Conservation (phyloP, 2,329 filamentous ascomycete genomes). For the Boeremia lycopersici region DNA sequence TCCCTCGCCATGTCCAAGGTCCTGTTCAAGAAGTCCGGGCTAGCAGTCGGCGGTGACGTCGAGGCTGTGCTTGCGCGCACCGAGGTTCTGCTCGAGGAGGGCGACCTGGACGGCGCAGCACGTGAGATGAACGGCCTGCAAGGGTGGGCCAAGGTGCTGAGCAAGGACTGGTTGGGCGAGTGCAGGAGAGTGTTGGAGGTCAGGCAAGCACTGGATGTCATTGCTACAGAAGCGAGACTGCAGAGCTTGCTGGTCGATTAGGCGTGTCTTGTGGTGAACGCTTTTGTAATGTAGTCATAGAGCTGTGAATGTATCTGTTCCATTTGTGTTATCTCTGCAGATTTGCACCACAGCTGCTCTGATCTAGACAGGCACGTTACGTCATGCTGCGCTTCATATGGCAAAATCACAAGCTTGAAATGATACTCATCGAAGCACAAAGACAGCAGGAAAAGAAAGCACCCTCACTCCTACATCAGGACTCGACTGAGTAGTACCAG, state of each 20-base stretch:
- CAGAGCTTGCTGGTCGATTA: conserved; percentile 85
- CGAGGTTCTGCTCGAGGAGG: conserved; percentile 89
- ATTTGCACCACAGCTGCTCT: background rate
- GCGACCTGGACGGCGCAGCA: conserved; percentile 86
- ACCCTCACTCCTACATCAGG: no score
- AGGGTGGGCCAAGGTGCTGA: conserved; percentile 95
- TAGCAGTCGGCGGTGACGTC: conserved; percentile 84
- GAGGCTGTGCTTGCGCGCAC: conserved; percentile 91
- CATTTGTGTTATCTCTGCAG: background rate
- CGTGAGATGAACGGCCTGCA: conserved; percentile 92
- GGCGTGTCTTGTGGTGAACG: background rate
- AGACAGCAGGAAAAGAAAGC: no score
- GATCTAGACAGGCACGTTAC: no score
- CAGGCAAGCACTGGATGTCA: conserved; percentile 93
- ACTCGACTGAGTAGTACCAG: no score
- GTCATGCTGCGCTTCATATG: no score
- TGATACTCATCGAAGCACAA: no score
- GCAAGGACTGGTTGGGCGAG: conserved; percentile 91
- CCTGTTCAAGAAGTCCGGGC: conserved; percentile 84
- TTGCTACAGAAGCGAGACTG: conserved; percentile 86
- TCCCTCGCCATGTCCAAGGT: conserved; percentile 90
- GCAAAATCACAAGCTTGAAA: no score
- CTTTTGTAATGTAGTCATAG: conserved; percentile 18
- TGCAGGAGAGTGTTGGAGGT: conserved; percentile 92
- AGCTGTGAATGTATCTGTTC: conserved; percentile 13